Percentiles rank a stretch among this genome's conserved stretches.
These are phyloP conservation scores for Limonium bicolor DNA, from an alignment of 148 eudicot species.

Conservation along the genomic window DNA sequence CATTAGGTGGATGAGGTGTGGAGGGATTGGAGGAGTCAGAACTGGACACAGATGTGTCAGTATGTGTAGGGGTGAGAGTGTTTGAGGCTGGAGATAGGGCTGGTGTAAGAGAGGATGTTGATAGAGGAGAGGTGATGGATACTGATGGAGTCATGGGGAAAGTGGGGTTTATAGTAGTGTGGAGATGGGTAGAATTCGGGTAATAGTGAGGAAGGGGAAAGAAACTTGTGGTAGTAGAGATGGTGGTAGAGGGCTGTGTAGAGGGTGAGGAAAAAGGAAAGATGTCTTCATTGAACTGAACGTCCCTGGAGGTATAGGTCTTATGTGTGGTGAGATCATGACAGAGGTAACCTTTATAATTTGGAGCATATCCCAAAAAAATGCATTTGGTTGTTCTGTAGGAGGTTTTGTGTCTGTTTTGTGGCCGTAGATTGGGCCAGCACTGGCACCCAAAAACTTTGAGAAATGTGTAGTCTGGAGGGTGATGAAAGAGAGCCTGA, in stretches of 20 bases:
- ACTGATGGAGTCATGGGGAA: background rate
- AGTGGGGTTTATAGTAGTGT: background rate
- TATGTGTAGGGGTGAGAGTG: background rate
- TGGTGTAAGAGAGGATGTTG: background rate
- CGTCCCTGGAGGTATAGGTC: conserved; percentile 5
- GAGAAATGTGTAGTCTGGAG: background rate
- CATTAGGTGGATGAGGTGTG: no score
- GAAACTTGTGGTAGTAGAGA: background rate
- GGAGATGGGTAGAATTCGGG: background rate
- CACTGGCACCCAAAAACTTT: conserved; percentile 1
- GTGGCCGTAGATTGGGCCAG: conserved; percentile 1
- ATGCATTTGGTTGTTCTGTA: background rate
- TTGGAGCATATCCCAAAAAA: conserved; percentile 8
- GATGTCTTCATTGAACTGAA: no score
- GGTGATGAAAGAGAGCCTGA: background rate
- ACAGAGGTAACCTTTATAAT: conserved; percentile 6
- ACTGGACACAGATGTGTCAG: background rate
- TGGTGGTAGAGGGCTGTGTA: background rate
- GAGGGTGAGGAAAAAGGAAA: background rate
- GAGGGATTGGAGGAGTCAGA: background rate
- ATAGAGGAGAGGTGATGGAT: background rate
- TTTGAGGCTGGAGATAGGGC: background rate
- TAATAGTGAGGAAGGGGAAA: background rate
- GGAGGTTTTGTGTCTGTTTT: background rate
- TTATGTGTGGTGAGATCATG: background rate